Percentiles rank a stretch among this genome's conserved stretches.
phyloP scores from a whole-genome alignment of 2,329 filamentous ascomycete genomes.

The Volutella citrinella region DNA sequence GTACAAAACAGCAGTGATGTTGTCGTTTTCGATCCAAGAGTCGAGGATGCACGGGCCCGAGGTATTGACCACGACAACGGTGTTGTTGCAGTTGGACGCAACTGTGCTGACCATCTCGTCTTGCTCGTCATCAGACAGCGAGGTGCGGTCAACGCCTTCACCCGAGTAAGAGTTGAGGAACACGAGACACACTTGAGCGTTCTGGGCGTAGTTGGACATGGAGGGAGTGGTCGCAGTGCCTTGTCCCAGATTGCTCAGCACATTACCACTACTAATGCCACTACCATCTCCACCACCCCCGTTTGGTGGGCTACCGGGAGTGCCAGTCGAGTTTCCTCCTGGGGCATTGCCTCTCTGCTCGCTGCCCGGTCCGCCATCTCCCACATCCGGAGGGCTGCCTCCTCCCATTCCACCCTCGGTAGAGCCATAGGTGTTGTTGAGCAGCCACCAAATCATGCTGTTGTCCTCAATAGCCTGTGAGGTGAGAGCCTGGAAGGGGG shows the following conservation, averaged over 20 bases:
- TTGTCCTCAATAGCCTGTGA: slow-evolving; percentile 38
- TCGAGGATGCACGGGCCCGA: slow-evolving; percentile 60
- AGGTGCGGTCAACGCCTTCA: slow-evolving; percentile 67
- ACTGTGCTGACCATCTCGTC: slow-evolving; percentile 60
- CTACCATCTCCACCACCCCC: no score
- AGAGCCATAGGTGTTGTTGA: neutral
- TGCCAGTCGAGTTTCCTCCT: no score
- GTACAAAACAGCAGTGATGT: slow-evolving; percentile 61
- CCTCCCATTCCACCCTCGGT: neutral
- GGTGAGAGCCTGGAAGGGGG: slow-evolving; percentile 51
- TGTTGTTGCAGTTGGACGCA: slow-evolving; percentile 37
- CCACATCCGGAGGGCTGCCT: no score
- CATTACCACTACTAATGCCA: no score
- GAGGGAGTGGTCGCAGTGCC: no score
- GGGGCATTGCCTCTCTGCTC: no score
- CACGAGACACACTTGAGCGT: slow-evolving; percentile 45
- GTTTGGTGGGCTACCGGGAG: no score
- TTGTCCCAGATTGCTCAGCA: no score
- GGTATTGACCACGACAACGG: slow-evolving; percentile 64
- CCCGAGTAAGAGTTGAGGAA: slow-evolving; percentile 69
- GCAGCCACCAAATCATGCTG: slow-evolving; percentile 4
- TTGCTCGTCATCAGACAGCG: slow-evolving; percentile 53
- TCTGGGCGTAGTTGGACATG: slow-evolving; percentile 4
- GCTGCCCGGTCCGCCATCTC: no score
- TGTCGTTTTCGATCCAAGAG: slow-evolving; percentile 38